These are phyloP conservation scores for Metschnikowia kofuensis DNA, from an alignment of 805 yeast genomes.

Conservation along the genomic window DNA sequence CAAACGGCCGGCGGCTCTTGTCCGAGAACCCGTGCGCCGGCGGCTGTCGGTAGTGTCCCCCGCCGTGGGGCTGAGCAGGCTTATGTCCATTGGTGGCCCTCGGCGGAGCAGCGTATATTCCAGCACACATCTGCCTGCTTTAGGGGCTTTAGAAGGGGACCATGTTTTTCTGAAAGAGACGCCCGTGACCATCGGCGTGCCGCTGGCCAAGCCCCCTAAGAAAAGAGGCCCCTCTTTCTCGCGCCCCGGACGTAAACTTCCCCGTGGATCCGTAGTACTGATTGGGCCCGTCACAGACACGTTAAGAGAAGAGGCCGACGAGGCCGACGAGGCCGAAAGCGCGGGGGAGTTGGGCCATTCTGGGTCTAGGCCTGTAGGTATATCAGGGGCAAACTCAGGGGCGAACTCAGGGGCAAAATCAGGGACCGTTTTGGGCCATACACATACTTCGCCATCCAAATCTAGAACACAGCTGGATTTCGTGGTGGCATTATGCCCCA, in stretches of 20 bases:
- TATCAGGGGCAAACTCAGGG: too few species aligned
- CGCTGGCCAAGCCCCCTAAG: slow-evolving; percentile 22
- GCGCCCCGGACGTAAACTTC: too few species aligned
- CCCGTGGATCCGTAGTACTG: too few species aligned
- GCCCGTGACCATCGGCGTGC: slow-evolving; percentile 40
- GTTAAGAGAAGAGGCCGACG: background rate
- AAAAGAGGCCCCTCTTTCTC: background rate
- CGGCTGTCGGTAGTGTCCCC: too few species aligned
- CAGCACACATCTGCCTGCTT: slow-evolving; percentile 22
- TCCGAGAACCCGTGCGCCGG: background rate
- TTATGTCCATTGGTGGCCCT: too few species aligned
- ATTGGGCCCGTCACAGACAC: background rate
- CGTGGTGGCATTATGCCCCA: slow-evolving; percentile 34
- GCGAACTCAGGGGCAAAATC: too few species aligned
- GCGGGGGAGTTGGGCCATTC: background rate
- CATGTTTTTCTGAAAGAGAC: slow-evolving; percentile 6
- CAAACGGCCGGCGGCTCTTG: slow-evolving; percentile 21
- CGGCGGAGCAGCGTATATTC: slow-evolving; percentile 25
- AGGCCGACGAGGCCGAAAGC: background rate
- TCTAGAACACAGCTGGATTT: slow-evolving; percentile 12
- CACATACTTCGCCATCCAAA: background rate
- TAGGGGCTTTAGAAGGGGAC: slow-evolving; percentile 13
- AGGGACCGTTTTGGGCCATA: background rate
- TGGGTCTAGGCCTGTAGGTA: background rate
- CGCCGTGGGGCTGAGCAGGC: too few species aligned